These are phyloP conservation scores for Clonostachys sp. DNA, from an alignment of 2,329 filamentous ascomycete genomes.

Conservation along the genomic window DNA sequence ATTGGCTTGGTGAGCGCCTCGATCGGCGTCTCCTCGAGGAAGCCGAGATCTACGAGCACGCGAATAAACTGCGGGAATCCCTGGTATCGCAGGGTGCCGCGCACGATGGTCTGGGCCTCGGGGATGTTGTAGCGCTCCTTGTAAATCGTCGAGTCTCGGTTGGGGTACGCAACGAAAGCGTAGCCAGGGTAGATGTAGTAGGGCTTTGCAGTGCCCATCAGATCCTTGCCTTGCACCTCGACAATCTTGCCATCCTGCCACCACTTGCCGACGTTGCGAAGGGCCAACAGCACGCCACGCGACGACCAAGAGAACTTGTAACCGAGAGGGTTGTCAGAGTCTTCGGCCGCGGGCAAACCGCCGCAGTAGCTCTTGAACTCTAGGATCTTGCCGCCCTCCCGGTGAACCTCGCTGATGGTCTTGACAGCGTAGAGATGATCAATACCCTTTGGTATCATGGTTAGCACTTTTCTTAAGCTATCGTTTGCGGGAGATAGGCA, in stretches of 20 bases:
- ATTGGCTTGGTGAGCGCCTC: constrained; percentile 63
- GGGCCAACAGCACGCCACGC: constrained; percentile 81
- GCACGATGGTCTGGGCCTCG: constrained; percentile 84
- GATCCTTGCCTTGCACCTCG: constrained; percentile 55
- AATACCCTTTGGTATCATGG: constrained; percentile 38
- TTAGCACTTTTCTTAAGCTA: no score
- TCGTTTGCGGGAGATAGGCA: no score
- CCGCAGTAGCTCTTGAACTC: constrained; percentile 84
- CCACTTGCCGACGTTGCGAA: constrained; percentile 80
- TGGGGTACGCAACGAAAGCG: constrained; percentile 87
- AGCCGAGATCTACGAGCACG: constrained; percentile 82
- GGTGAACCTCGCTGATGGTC: constrained; percentile 84
- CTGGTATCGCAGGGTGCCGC: constrained; percentile 65
- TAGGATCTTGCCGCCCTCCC: constrained; percentile 77
- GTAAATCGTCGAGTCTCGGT: constrained; percentile 86
- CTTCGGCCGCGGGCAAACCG: constrained; percentile 67
- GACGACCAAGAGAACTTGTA: constrained; percentile 85
- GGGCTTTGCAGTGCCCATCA: constrained; percentile 85
- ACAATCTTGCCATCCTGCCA: constrained; percentile 75
- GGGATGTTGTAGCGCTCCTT: constrained; percentile 87
- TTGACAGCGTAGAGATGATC: constrained; percentile 79
- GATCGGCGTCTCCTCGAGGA: constrained; percentile 69
- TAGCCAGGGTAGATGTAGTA: constrained; percentile 89
- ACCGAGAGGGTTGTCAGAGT: constrained; percentile 82
- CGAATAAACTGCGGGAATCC: constrained; percentile 91